A percentile compares a stretch with the other conserved stretches of the same genome.
Evolutionary conservation across 805 yeast species (phyloP).

Genomic region (Cyberlindnera nakhonratchasimensis): DNA sequence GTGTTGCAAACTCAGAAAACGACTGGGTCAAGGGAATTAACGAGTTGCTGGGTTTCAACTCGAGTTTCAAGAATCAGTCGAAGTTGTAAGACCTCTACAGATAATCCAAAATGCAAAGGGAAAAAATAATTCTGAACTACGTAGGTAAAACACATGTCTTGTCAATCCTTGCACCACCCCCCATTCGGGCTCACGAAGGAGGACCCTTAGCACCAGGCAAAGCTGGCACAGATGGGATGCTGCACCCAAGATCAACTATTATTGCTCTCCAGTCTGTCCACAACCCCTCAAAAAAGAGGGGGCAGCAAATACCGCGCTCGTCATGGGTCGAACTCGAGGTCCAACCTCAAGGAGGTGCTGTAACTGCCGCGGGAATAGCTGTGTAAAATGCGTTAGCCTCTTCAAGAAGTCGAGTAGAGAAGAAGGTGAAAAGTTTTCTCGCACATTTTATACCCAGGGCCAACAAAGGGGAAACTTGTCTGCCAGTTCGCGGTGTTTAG

Average conservation of each 20-base stretch:
- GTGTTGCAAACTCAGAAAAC: conserved; percentile 75
- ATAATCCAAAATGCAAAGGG: too few relatives aligned
- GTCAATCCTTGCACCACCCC: conserved; percentile 52
- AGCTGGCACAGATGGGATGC: conserved; percentile 53
- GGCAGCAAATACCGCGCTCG: conserved; percentile 48
- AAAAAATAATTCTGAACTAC: too few relatives aligned
- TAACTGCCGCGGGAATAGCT: conserved; percentile 55
- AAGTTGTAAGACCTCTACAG: conserved; percentile 17
- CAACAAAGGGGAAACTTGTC: too few relatives aligned
- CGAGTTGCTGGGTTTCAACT: conserved; percentile 83
- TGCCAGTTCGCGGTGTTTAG: too few relatives aligned
- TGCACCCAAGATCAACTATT: conserved; percentile 71
- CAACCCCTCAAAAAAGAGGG: conserved; percentile 23
- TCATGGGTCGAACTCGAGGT: conserved; percentile 71
- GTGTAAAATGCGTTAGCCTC: conserved; percentile 53
- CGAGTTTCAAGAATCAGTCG: conserved; percentile 59
- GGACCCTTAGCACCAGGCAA: conserved; percentile 53
- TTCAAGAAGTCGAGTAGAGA: conserved; percentile 10
- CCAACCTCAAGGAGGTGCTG: conserved; percentile 69
- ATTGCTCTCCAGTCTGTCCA: conserved; percentile 62
- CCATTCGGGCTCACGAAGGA: conserved; percentile 79
- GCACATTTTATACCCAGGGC: conserved; percentile 2
- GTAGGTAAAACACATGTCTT: too few relatives aligned
- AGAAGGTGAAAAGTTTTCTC: conserved; percentile 4
- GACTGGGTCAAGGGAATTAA: conserved; percentile 94